Percentiles rank a stretch among this genome's conserved stretches.
phyloP scores from a whole-genome alignment of 2,329 filamentous ascomycete genomes.

The Claviceps monticola region DNA sequence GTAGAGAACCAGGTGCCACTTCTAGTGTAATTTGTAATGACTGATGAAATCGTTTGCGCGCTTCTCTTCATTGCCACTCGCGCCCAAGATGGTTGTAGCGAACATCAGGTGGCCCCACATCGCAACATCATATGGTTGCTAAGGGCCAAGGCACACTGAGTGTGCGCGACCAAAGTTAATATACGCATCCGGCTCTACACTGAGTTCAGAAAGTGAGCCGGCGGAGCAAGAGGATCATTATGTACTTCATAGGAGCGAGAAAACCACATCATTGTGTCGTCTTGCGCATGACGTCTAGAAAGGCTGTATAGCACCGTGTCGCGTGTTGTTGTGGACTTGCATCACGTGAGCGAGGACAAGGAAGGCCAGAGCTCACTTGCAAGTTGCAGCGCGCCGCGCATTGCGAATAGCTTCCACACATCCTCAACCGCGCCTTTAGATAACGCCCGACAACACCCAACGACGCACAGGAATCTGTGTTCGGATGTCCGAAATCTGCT shows the following conservation, averaged over 20 bases:
- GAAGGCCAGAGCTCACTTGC: background rate
- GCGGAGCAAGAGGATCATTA: background rate
- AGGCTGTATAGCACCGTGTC: background rate
- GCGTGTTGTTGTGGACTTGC: background rate
- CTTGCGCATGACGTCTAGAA: background rate
- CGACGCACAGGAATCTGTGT: background rate
- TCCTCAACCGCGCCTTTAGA: background rate
- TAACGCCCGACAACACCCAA: background rate
- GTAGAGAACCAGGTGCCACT: background rate
- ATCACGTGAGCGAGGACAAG: slow-evolving; percentile 4
- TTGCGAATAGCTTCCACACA: slow-evolving; percentile 5
- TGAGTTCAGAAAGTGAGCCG: background rate
- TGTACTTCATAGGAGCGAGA: background rate
- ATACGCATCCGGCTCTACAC: background rate
- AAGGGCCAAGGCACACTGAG: background rate
- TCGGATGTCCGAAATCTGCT: slow-evolving; percentile 2
- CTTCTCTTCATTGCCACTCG: background rate
- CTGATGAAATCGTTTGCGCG: background rate
- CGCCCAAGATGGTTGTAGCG: background rate
- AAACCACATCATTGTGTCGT: background rate
- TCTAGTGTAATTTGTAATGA: slow-evolving; percentile 2
- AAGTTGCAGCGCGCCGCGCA: background rate
- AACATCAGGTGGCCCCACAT: no score
- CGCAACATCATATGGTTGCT: no score
- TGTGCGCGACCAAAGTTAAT: background rate